Percentiles rank a stretch among this genome's conserved stretches.
phyloP scores from a whole-genome alignment of 768 basidiomycete species.

The Atractiella rhizophila region DNA sequence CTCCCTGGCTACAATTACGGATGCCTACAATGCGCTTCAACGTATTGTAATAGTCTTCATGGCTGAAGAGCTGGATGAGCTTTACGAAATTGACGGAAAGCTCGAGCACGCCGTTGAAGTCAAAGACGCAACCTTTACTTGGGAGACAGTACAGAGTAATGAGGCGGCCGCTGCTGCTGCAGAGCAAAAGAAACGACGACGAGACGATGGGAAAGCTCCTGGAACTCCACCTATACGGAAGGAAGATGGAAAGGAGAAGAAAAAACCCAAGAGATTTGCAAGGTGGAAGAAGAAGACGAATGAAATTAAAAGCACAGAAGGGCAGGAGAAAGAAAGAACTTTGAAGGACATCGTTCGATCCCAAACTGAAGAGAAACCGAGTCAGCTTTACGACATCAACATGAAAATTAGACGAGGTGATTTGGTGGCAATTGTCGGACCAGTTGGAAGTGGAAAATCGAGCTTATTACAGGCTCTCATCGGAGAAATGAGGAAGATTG shows the following conservation, averaged over 20 bases:
- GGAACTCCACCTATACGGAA: slow-evolving; percentile 23
- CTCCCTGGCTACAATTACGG: slow-evolving; percentile 25
- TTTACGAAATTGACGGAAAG: slow-evolving; percentile 30
- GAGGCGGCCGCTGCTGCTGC: too few species aligned
- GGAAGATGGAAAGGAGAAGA: slow-evolving; percentile 20
- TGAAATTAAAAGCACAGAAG: too few species aligned
- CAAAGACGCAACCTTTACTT: slow-evolving; percentile 47
- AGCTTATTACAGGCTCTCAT: slow-evolving; percentile 8
- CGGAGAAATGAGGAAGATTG: slow-evolving; percentile 27
- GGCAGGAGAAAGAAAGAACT: too few species aligned
- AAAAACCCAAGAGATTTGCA: slow-evolving; percentile 5
- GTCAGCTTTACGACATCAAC: slow-evolving; percentile 40
- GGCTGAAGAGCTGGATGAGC: slow-evolving; percentile 46
- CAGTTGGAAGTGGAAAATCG: slow-evolving; percentile 65
- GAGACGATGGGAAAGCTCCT: too few species aligned
- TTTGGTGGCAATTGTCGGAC: slow-evolving; percentile 60
- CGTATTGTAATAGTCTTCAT: slow-evolving; percentile 60
- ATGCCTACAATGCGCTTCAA: slow-evolving; percentile 52
- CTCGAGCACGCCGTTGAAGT: slow-evolving; percentile 43
- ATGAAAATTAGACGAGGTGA: slow-evolving; percentile 47
- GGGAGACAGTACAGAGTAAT: slow-evolving; percentile 63
- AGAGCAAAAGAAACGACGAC: too few species aligned
- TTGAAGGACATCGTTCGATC: too few species aligned
- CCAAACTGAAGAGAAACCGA: slow-evolving; percentile 27
- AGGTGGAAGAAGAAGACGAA: not conserved